These are phyloP conservation scores for Favolaschia claudopus DNA, from an alignment of 768 basidiomycete genomes.

Conservation along the genomic window DNA sequence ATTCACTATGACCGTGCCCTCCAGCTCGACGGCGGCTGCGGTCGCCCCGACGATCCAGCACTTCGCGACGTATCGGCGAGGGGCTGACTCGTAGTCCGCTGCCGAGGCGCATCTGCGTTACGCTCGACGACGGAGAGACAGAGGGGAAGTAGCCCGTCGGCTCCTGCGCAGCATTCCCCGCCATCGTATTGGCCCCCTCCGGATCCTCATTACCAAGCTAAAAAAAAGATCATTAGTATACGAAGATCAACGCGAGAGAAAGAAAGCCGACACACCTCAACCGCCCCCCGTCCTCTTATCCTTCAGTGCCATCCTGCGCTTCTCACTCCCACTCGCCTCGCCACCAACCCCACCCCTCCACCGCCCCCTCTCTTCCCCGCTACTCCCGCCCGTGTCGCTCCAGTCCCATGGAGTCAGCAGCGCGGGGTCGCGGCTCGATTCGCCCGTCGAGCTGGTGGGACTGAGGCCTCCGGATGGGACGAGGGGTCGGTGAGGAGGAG, in stretches of 20 bases:
- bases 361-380: no score
- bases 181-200: constrained; percentile 4
- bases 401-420: constrained; percentile 84
- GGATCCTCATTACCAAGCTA: no score
- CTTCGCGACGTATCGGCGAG: constrained; percentile 42
- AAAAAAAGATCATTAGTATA: no score
- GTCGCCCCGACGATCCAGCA: constrained; percentile 31
- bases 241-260: no score
- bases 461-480: constrained; percentile 63
- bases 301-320: constrained; percentile 18
- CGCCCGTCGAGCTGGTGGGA: constrained; percentile 86
- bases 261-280: no score
- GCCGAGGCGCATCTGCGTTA: constrained; percentile 33
- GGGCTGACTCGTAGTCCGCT: constrained; percentile 57
- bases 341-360: no score
- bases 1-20: no score
- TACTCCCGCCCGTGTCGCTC: no score
- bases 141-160: constrained; percentile 54
- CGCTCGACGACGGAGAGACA: constrained; percentile 43
- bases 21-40: constrained; percentile 61
- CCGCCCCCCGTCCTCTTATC: constrained; percentile 41
- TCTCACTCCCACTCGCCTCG: no score
- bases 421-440: constrained; percentile 78
- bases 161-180: constrained; percentile 36
- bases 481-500: constrained; percentile 76